These are phyloP conservation scores for Chlamydomonas incerta DNA, from an alignment of 139 green algal genomes.

Conservation along the genomic window DNA sequence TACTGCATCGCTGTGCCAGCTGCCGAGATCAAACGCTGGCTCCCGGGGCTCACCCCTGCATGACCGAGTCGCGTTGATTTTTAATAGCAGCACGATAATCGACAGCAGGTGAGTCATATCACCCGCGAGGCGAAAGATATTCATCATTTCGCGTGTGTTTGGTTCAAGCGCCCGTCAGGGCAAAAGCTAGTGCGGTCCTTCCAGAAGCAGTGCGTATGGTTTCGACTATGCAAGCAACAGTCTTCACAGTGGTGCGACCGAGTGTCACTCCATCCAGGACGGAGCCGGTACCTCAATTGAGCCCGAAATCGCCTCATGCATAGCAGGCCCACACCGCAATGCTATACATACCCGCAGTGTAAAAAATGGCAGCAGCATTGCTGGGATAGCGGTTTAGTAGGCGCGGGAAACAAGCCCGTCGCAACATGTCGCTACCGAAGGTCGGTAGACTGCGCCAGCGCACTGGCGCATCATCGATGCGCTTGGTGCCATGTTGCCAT, in stretches of 20 bases:
- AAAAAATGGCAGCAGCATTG: too few species aligned
- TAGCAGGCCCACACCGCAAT: too few species aligned
- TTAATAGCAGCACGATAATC: conserved; percentile 95
- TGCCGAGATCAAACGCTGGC: neutral
- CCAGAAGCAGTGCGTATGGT: neutral
- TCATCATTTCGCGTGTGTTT: conserved; percentile 74
- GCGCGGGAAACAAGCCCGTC: too few species aligned
- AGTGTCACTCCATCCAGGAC: too few species aligned
- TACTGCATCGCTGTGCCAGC: conserved; percentile 9
- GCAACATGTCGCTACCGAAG: too few species aligned
- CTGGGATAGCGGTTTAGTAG: too few species aligned
- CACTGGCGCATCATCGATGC: too few species aligned
- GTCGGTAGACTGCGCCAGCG: too few species aligned
- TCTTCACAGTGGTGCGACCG: too few species aligned
- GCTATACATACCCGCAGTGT: too few species aligned
- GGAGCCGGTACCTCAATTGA: neutral
- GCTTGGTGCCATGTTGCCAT: too few species aligned
- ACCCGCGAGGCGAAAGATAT: conserved; percentile 92
- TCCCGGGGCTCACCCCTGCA: conserved; percentile 84
- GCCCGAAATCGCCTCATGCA: too few species aligned
- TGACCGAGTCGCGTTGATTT: conserved; percentile 93
- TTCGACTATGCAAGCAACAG: neutral
- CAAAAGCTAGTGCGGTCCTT: neutral
- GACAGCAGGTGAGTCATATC: conserved; percentile 97
- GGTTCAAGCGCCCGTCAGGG: conserved; percentile 9